Evolutionary conservation across 441 rosid species (phyloP).

Genomic region (Adansonia grandidieri): DNA sequence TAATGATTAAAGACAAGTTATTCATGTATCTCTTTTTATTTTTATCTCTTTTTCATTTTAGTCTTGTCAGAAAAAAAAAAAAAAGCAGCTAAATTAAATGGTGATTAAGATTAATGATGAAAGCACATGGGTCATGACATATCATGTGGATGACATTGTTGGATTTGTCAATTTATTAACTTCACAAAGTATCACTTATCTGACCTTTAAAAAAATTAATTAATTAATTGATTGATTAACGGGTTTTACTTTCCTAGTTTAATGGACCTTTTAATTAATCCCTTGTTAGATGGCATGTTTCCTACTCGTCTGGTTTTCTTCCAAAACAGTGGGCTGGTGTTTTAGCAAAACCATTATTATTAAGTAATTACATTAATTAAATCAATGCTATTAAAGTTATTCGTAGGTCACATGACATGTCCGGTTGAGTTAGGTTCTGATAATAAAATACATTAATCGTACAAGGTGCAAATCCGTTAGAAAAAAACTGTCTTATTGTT

Average conservation of each 20-base stretch:
- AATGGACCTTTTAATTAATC: neutral
- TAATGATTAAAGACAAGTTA: neutral
- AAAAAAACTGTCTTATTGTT: too few relatives aligned
- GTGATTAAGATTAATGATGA: conserved; percentile 24
- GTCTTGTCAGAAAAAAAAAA: too few relatives aligned
- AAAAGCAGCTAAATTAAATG: neutral
- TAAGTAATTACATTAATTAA: neutral
- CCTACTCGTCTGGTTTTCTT: conserved; percentile 27
- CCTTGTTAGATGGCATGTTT: conserved; percentile 15
- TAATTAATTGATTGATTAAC: neutral
- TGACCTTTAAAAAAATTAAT: neutral
- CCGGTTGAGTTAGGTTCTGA: neutral
- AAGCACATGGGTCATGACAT: neutral
- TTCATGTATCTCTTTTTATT: neutral
- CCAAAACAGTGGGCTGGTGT: conserved; percentile 32
- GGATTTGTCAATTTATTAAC: neutral
- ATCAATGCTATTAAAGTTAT: neutral
- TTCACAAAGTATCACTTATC: neutral
- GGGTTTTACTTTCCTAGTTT: conserved; percentile 2
- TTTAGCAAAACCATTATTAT: neutral
- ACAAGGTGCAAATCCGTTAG: too few relatives aligned
- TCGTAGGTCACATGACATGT: neutral
- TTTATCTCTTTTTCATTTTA: too few relatives aligned
- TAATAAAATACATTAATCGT: too few relatives aligned
- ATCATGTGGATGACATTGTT: too few relatives aligned